Conservation (phyloP, 1,284 basidiomycete species). For the Neonothopanus nambi region DNA sequence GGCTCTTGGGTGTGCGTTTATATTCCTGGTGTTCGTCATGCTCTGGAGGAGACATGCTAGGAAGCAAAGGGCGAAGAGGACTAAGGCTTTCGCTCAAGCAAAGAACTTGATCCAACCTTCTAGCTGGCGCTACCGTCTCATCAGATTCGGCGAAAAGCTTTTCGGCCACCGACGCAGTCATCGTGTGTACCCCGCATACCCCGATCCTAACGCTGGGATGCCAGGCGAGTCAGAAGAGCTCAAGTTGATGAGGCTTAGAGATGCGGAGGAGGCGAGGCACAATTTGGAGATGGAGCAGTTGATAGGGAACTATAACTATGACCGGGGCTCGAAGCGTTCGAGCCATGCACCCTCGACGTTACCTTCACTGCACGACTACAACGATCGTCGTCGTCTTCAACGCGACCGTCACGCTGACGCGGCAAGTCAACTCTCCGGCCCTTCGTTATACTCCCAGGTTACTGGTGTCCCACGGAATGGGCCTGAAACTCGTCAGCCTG, state of each 20-base stretch:
- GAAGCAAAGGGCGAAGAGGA: conserved; percentile 64
- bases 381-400: conserved; percentile 17
- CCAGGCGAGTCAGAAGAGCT: conserved; percentile 37
- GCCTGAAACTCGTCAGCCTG: conserved; percentile 69
- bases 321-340: conserved; percentile 27
- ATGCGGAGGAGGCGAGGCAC: conserved; percentile 51
- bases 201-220: conserved; percentile 34
- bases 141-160: conserved; percentile 54
- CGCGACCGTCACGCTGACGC: conserved; percentile 26
- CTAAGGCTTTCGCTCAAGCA: conserved; percentile 60
- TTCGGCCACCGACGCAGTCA: conserved; percentile 49
- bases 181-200: conserved; percentile 16
- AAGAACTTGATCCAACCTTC: conserved; percentile 50
- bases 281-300: conserved; percentile 43
- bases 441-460: conserved; percentile 67
- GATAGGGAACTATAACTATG: conserved; percentile 46
- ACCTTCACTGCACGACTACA: conserved; percentile 34
- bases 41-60: conserved; percentile 69
- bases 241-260: conserved; percentile 38
- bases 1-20: conserved; percentile 76
- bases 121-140: conserved; percentile 56
- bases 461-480: conserved; percentile 59
- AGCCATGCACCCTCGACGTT: conserved; percentile 37
- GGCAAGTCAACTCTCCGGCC: conserved; percentile 39
- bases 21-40: conserved; percentile 65